Conservation (phyloP, 2,329 filamentous ascomycete genomes). For the Calonectria fujianensis region DNA sequence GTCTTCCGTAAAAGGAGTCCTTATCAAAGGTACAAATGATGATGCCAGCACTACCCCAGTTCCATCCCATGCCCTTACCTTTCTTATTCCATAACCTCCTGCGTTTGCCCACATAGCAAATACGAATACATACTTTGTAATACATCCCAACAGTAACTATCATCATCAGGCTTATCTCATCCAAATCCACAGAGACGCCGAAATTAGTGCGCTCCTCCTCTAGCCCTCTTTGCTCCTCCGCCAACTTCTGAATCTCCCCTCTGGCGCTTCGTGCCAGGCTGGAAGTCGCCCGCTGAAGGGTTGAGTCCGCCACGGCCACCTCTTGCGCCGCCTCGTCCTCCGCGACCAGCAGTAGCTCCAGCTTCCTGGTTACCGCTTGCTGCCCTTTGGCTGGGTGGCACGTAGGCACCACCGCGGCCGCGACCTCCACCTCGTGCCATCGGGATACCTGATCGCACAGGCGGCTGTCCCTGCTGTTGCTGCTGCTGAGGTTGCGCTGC, state of each 20-base stretch:
- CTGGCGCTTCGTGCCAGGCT: slow-evolving; percentile 74
- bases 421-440: slow-evolving; percentile 65
- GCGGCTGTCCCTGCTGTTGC: slow-evolving; percentile 41
- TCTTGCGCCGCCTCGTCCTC: slow-evolving; percentile 65
- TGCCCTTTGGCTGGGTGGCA: slow-evolving; percentile 61
- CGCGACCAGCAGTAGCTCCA: slow-evolving; percentile 57
- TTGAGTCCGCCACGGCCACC: slow-evolving; percentile 68
- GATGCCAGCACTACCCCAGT: slow-evolving; percentile 41
- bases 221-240: slow-evolving; percentile 65
- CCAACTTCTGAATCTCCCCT: slow-evolving; percentile 70
- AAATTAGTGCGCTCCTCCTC: slow-evolving; percentile 64
- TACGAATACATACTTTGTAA: slow-evolving; percentile 51
- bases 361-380: slow-evolving; percentile 61
- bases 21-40: slow-evolving; percentile 45
- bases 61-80: slow-evolving; percentile 41
- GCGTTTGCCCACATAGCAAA: slow-evolving; percentile 40
- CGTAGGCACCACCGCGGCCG: slow-evolving; percentile 62
- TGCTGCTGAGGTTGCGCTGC: slow-evolving; percentile 47
- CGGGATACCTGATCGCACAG: slow-evolving; percentile 62
- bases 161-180: slow-evolving; percentile 36
- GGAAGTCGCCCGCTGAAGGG: slow-evolving; percentile 72
- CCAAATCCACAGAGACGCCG: slow-evolving; percentile 6
- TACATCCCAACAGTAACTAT: slow-evolving; percentile 47
- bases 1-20: slow-evolving; percentile 51
- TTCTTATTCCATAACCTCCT: slow-evolving; percentile 41